phyloP scores from a whole-genome alignment of 2,329 filamentous ascomycete species.

The Truncatella angustata region DNA sequence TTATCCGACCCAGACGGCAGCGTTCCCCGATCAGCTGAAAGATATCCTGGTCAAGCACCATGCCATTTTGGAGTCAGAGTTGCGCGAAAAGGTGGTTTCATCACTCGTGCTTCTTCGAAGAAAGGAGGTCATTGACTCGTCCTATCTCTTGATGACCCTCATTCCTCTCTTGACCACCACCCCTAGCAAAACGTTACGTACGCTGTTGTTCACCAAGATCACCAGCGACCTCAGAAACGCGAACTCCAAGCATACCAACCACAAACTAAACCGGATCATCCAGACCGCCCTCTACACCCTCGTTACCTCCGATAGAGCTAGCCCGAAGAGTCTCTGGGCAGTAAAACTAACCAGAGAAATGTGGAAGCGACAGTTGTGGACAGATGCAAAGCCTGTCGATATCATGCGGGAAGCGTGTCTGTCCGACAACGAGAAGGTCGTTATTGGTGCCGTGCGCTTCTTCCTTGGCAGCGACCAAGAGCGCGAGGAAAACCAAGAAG shows the following conservation, averaged over 20 bases:
- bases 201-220: constrained; percentile 80
- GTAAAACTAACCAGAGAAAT: constrained; percentile 89
- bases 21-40: constrained; percentile 79
- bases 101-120: constrained; percentile 83
- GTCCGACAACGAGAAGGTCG: constrained; percentile 89
- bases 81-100: constrained; percentile 92
- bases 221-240: constrained; percentile 84
- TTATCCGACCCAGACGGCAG: constrained; percentile 76
- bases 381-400: constrained; percentile 90
- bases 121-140: constrained; percentile 89
- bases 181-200: constrained; percentile 82
- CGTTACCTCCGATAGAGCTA: constrained; percentile 79
- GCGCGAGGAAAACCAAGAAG: constrained; percentile 87
- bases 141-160: constrained; percentile 80
- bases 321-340: constrained; percentile 88
- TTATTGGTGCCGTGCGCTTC: constrained; percentile 83
- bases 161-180: constrained; percentile 93
- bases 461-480: constrained; percentile 97
- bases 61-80: constrained; percentile 74
- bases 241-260: constrained; percentile 85
- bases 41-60: constrained; percentile 80
- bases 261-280: constrained; percentile 87
- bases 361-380: constrained; percentile 97
- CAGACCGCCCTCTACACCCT: constrained; percentile 93
- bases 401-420: constrained; percentile 87